Base-by-base conservation (phyloP, 2,329 filamentous ascomycete genomes). In the Diaporthe ampelina region DNA sequence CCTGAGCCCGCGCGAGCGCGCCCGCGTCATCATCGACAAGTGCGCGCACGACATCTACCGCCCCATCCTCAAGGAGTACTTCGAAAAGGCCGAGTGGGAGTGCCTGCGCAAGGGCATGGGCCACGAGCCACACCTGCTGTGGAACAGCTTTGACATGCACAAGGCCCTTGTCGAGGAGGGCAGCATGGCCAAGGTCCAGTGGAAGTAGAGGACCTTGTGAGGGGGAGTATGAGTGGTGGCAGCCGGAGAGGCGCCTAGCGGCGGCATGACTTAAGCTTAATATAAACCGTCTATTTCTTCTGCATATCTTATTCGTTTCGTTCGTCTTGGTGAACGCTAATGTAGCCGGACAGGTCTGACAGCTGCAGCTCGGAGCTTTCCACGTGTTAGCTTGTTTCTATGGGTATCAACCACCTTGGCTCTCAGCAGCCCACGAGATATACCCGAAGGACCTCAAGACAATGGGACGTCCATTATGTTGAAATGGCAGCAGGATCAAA, bases 101-200 rank as follows among this genome's bases (percentile, higher is more conserved):
- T 97, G 94, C 82, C 84, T 97, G 83, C 90, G 88, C 83, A 96
- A 95, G 89, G 95, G 94, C 26, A 94, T 93, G 94, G 94, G 94
- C 26, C 95, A 97, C 84, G 94, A 97, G 88, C 95, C 95, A 35
- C 95, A 97, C 83, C 85, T 97, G 81, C 87, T 97, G 76, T 97
- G 92, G 89, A 94, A 97, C 84, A 88, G 89, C 61, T 97, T 97
- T 82, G 94, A 97, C 83, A 94, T 97, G 92, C 95, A 97, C 85
- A 92, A 92, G 88, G 94, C 95, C 77, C 84, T 97, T 75, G 86
- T 91, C 74, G 92, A 95, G 86, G 90, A 96, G 82, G 95, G 95
- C 32, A 97, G 94, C 78, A 97, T 97, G 95, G 85, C 85, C 76
- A 95, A 95, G 91, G 89, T 95, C 77, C 88, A 89, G 79, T 90